A percentile compares a stretch with the other conserved stretches of the same genome.
phyloP scores from a whole-genome alignment of 768 basidiomycete species.

The Coprinellus micaceus region DNA sequence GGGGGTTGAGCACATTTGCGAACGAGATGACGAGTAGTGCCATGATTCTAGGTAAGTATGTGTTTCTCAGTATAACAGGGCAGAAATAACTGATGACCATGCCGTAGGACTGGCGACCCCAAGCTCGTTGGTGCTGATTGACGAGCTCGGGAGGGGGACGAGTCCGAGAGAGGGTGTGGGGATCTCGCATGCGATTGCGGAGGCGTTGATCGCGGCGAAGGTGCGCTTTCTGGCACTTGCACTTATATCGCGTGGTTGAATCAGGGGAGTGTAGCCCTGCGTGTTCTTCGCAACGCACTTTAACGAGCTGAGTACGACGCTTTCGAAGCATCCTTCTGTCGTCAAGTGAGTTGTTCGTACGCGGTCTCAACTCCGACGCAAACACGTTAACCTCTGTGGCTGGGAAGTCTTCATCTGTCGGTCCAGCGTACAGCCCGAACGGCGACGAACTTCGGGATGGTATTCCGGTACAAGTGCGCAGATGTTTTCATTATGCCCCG shows the following conservation, averaged over 20 bases:
- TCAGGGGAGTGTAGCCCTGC: constrained; percentile 50
- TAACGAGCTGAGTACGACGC: constrained; percentile 69
- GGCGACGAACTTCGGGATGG: constrained; percentile 58
- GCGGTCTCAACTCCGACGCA: neutral
- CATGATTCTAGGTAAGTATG: constrained; percentile 83
- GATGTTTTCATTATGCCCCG: too few relatives aligned
- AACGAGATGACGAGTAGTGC: constrained; percentile 91
- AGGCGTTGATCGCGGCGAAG: constrained; percentile 68
- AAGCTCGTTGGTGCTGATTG: constrained; percentile 76
- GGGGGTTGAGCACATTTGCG: constrained; percentile 89
- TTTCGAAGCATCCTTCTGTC: constrained; percentile 74
- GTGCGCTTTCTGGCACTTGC: constrained; percentile 33
- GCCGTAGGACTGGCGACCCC: constrained; percentile 66
- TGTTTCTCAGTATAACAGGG: neutral
- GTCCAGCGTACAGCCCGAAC: constrained; percentile 63
- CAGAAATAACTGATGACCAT: neutral
- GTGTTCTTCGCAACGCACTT: constrained; percentile 94
- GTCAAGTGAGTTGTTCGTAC: constrained; percentile 55
- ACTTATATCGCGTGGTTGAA: neutral
- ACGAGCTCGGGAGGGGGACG: constrained; percentile 93
- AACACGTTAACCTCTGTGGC: neutral
- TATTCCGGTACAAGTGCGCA: constrained; percentile 73
- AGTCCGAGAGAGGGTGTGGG: constrained; percentile 79
- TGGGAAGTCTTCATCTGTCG: constrained; percentile 70
- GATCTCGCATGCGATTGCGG: constrained; percentile 81